Conservation (phyloP, 306 rosid genomes). For the Cyclanthera cordifolia region DNA sequence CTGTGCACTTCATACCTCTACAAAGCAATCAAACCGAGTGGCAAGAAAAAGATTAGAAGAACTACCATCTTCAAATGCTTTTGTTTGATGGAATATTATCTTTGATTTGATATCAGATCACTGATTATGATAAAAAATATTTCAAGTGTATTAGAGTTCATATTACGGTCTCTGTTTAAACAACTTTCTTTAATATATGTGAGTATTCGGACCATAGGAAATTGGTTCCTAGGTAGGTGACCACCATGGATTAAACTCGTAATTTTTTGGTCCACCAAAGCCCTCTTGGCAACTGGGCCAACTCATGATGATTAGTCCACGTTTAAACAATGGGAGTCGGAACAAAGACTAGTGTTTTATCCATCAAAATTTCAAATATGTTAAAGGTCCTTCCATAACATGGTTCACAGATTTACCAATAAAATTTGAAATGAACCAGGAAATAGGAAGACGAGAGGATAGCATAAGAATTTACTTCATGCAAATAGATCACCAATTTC, state of each 20-base stretch:
- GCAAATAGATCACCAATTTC: neutral
- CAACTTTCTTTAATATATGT: neutral
- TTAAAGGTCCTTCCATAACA: no score
- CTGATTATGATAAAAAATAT: neutral
- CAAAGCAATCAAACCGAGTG: conserved; percentile 19
- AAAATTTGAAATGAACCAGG: neutral
- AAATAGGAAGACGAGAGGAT: neutral
- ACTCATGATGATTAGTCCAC: no score
- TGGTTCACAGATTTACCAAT: neutral
- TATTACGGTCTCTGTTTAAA: neutral
- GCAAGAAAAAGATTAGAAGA: neutral
- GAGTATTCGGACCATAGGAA: no score
- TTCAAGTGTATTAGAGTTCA: neutral
- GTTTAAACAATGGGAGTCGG: neutral
- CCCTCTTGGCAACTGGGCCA: no score
- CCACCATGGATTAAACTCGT: no score
- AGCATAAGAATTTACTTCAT: neutral
- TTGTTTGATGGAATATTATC: neutral
- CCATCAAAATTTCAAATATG: no score
- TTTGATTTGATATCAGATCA: neutral
- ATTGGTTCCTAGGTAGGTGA: no score
- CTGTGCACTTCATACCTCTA: conserved; percentile 50
- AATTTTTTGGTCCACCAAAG: no score
- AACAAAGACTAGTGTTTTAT: no score
- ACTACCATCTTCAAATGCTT: neutral